phyloP scores from a whole-genome alignment of 2,329 filamentous ascomycete genomes.

The Alternaria consortialis region DNA sequence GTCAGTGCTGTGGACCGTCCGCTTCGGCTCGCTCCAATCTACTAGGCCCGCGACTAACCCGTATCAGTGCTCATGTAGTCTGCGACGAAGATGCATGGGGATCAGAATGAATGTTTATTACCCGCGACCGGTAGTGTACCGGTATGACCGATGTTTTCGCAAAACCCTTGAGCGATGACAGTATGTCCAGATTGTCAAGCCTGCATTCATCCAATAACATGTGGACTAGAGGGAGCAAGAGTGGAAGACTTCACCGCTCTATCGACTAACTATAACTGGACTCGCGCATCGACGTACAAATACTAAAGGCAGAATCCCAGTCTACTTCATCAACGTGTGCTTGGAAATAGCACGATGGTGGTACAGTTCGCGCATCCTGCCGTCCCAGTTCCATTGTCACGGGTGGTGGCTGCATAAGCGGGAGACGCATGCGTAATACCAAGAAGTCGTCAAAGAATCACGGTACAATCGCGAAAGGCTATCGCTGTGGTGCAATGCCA shows the following conservation, averaged over 20 bases:
- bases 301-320: too few species aligned
- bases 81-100: neutral
- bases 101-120: neutral
- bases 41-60: neutral
- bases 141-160: neutral
- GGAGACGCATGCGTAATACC: neutral
- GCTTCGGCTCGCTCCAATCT: neutral
- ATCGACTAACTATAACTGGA: neutral
- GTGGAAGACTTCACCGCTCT: neutral
- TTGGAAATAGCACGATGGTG: neutral
- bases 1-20: neutral
- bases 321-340: neutral
- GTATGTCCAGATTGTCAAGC: neutral
- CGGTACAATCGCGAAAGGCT: neutral
- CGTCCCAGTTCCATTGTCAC: neutral
- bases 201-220: neutral
- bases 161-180: neutral
- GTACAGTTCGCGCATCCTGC: neutral
- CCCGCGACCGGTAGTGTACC: neutral
- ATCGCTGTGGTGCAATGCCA: neutral
- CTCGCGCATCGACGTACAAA: neutral
- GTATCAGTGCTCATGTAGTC: neutral
- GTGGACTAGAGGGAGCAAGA: neutral
- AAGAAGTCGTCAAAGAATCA: neutral
- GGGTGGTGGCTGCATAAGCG: constrained; percentile 2